These are phyloP conservation scores for bread wheat (Triticum aestivum) DNA, from an alignment of 176 grass and related monocot genomes.

Conservation along the genomic window IWGSC_CS_RefSeq_v2.1 NC_057810.1:573541031-573541530, in stretches of 20 bases:
- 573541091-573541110: neutral
- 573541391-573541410: neutral
- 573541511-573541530: too few relatives aligned
- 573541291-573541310: conserved; percentile 29
- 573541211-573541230: conserved; percentile 46
- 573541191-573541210: conserved; percentile 37
- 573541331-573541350: conserved; percentile 46
- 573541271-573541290: conserved; percentile 7
- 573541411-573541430: neutral
- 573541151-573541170: neutral
- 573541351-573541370: conserved; percentile 8
- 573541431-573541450: neutral
- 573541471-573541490: neutral
- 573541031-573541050: neutral
- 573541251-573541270: neutral
- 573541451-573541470: neutral
- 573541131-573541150: neutral
- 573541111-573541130: neutral
- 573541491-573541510: neutral
- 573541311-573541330: neutral
- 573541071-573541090: neutral
- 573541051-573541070: neutral
- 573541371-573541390: conserved; percentile 7
- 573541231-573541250: neutral
- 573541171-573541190: conserved; percentile 61